Percentiles rank a stretch among this genome's conserved stretches.
phyloP scores from a whole-genome alignment of 129 eudicot species.

The Mikania micrantha region DNA sequence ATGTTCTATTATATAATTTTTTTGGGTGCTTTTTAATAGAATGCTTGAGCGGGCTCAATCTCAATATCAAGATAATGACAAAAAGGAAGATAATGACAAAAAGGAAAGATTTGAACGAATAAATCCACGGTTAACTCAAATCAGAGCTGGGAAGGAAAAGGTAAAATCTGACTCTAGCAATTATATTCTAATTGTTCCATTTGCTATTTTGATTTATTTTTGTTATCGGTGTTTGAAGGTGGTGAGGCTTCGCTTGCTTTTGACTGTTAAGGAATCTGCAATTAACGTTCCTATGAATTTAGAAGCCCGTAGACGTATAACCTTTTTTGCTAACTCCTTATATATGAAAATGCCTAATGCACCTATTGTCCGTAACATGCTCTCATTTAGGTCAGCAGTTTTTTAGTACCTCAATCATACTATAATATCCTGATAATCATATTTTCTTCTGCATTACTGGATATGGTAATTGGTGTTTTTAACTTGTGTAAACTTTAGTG shows the following conservation, averaged over 20 bases:
- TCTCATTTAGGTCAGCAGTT: slow-evolving; percentile 79
- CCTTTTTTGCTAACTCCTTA: slow-evolving; percentile 91
- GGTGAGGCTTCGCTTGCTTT: slow-evolving; percentile 84
- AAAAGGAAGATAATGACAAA: slow-evolving; percentile 40
- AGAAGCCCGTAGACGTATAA: slow-evolving; percentile 97
- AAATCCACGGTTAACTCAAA: slow-evolving; percentile 35
- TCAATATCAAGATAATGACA: slow-evolving; percentile 30
- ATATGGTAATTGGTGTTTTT: background rate
- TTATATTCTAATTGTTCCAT: background rate
- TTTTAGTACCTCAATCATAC: background rate
- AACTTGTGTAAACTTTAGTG: slow-evolving; percentile 39
- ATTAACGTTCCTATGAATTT: slow-evolving; percentile 86
- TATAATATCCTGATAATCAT: background rate
- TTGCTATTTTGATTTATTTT: background rate
- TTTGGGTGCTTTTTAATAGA: slow-evolving; percentile 25
- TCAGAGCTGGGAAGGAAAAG: slow-evolving; percentile 88
- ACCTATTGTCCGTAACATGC: slow-evolving; percentile 97
- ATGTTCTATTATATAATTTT: background rate
- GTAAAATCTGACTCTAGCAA: slow-evolving; percentile 32
- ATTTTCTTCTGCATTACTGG: background rate
- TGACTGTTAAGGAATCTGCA: slow-evolving; percentile 95
- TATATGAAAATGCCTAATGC: slow-evolving; percentile 94
- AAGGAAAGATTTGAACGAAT: slow-evolving; percentile 81
- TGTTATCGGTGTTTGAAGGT: slow-evolving; percentile 37
- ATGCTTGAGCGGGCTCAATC: slow-evolving; percentile 50